A percentile compares a stretch with the other conserved stretches of the same genome.
These are phyloP conservation scores for Nothomitra cinnamomea DNA, from an alignment of 2,329 filamentous ascomycete genomes.

Conservation along the genomic window DNA sequence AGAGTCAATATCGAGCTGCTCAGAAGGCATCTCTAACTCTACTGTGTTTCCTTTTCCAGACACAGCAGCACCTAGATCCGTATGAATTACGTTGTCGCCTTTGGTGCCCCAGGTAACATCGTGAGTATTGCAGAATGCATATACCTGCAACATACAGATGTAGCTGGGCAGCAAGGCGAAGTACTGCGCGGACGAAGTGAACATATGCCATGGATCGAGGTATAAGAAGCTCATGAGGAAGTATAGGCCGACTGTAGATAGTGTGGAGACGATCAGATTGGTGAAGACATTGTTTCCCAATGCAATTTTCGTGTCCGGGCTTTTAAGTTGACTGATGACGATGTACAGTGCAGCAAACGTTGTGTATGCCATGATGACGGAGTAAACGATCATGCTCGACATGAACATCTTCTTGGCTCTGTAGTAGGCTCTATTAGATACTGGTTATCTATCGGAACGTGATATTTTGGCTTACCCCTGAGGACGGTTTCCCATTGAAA, in stretches of 20 bases:
- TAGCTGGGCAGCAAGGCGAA: conserved; percentile 83
- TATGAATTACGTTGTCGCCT: conserved; percentile 88
- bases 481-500: conserved; percentile 88
- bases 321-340: conserved; percentile 60
- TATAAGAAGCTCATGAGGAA: conserved; percentile 95
- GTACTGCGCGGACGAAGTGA: conserved; percentile 82
- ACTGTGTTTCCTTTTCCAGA: conserved; percentile 60
- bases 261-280: conserved; percentile 79
- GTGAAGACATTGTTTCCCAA: conserved; percentile 85
- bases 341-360: conserved; percentile 82
- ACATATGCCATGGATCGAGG: conserved; percentile 97
- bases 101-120: conserved; percentile 99
- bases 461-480: conserved; percentile 44
- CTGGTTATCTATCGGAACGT: background rate
- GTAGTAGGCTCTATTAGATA: background rate
- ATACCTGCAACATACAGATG: conserved; percentile 94
- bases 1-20: conserved; percentile 94
- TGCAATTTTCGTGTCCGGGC: conserved; percentile 30
- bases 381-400: conserved; percentile 74
- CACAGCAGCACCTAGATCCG: conserved; percentile 75
- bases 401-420: conserved; percentile 76
- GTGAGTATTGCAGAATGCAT: conserved; percentile 98
- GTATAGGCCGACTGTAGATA: conserved; percentile 82
- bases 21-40: conserved; percentile 91
- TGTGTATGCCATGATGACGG: conserved; percentile 90